These are phyloP conservation scores for Paecilomyces fulvus DNA, from an alignment of 2,329 filamentous ascomycete species.

Conservation along the genomic window DNA sequence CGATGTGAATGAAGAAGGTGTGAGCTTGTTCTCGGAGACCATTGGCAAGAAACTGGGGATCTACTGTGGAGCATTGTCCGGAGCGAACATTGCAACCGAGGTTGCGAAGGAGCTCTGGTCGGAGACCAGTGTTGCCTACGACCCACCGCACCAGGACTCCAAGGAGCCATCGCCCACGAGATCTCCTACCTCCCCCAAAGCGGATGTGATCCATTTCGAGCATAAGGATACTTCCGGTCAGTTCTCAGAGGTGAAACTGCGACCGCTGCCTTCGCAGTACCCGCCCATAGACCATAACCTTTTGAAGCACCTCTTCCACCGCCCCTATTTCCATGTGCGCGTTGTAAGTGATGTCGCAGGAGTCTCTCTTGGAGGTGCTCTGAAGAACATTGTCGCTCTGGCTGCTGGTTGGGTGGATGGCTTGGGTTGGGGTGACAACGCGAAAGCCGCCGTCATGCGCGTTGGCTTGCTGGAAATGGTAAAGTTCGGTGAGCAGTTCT, in stretches of 20 bases:
- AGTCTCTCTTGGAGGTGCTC: slow-evolving; percentile 83
- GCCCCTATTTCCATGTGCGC: slow-evolving; percentile 94
- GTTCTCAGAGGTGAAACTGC: slow-evolving; percentile 60
- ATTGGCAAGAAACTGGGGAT: slow-evolving; percentile 88
- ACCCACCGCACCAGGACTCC: slow-evolving; percentile 82
- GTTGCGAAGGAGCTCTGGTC: slow-evolving; percentile 95
- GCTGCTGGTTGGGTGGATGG: slow-evolving; percentile 94
- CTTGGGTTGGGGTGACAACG: slow-evolving; percentile 95
- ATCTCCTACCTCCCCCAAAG: slow-evolving; percentile 44
- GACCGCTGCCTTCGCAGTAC: slow-evolving; percentile 70
- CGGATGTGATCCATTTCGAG: slow-evolving; percentile 44
- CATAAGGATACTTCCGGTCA: slow-evolving; percentile 64
- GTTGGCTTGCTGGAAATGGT: slow-evolving; percentile 95
- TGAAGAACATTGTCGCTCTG: slow-evolving; percentile 95
- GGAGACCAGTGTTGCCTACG: slow-evolving; percentile 94
- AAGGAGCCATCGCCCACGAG: slow-evolving; percentile 57
- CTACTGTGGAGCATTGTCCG: slow-evolving; percentile 91
- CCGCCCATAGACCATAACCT: slow-evolving; percentile 77
- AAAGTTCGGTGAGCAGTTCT: slow-evolving; percentile 89
- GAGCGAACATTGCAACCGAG: slow-evolving; percentile 92
- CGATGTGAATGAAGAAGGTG: slow-evolving; percentile 75
- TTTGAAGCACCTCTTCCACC: slow-evolving; percentile 81
- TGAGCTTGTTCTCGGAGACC: slow-evolving; percentile 87
- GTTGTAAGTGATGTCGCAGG: slow-evolving; percentile 94
- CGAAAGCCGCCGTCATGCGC: slow-evolving; percentile 97